Percentiles rank a stretch among this genome's conserved stretches.
phyloP scores from a whole-genome alignment of 2,329 filamentous ascomycete genomes.

The Sporothrix luriei region DNA sequence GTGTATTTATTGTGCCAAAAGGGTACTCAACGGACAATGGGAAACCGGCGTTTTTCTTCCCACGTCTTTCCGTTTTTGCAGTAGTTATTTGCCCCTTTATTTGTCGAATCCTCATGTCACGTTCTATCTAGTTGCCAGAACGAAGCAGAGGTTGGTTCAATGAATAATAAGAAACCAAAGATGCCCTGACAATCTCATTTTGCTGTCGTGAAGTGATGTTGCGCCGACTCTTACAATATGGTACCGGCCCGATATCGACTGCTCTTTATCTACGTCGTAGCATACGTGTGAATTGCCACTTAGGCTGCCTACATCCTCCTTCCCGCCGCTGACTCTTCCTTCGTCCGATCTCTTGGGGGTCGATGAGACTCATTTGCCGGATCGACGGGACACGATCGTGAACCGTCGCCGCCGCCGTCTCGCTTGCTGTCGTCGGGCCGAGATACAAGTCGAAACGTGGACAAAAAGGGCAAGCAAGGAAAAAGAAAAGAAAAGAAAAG shows the following conservation, averaged over 20 bases:
- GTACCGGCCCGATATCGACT: neutral
- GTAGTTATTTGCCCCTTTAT: neutral
- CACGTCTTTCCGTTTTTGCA: slow-evolving; percentile 8
- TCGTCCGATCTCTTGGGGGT: neutral
- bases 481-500: too few relatives aligned
- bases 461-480: too few relatives aligned
- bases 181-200: neutral
- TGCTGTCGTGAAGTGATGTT: neutral
- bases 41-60: slow-evolving; percentile 20
- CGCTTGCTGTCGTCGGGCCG: neutral
- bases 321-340: slow-evolving; percentile 1
- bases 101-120: neutral
- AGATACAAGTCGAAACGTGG: neutral
- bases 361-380: too few relatives aligned
- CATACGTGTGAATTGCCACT: neutral
- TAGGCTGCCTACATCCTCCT: neutral
- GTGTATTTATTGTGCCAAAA: neutral
- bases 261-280: neutral
- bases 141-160: neutral
- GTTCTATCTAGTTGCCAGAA: neutral
- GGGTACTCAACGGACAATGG: slow-evolving; percentile 13
- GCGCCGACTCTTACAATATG: neutral
- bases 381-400: neutral
- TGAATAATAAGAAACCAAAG: neutral
- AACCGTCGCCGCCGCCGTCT: neutral